phyloP scores from a whole-genome alignment of 139 green algal genomes.

The Volvox reticuliferus region DNA sequence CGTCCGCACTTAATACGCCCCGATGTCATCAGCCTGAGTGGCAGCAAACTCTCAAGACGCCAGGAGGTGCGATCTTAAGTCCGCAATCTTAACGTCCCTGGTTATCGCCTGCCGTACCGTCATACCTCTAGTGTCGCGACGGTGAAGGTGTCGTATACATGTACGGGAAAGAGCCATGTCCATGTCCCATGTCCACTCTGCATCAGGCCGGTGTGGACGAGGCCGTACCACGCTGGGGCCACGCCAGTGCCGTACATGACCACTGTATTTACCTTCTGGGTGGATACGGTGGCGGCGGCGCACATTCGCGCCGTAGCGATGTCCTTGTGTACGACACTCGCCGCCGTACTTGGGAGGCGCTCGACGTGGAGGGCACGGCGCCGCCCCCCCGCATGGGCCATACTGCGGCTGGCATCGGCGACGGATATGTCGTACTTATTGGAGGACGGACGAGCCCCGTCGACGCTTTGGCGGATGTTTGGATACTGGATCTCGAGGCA shows the following conservation, averaged over 20 bases:
- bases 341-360: slow-evolving; percentile 11
- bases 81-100: too few relatives aligned
- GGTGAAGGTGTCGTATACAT: too few relatives aligned
- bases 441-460: slow-evolving; percentile 62
- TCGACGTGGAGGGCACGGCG: neutral
- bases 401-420: slow-evolving; percentile 21
- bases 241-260: slow-evolving; percentile 25
- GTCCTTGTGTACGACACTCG: slow-evolving; percentile 50
- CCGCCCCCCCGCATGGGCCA: slow-evolving; percentile 52
- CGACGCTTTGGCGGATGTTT: slow-evolving; percentile 62
- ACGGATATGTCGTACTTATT: slow-evolving; percentile 53
- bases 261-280: slow-evolving; percentile 58
- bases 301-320: slow-evolving; percentile 60
- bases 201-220: neutral
- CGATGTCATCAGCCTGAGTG: too few relatives aligned
- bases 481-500: slow-evolving; percentile 51
- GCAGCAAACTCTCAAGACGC: too few relatives aligned
- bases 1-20: too few relatives aligned
- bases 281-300: slow-evolving; percentile 65
- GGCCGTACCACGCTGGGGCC: slow-evolving; percentile 57
- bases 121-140: too few relatives aligned
- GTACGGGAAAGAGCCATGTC: too few relatives aligned
- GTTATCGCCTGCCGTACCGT: too few relatives aligned
- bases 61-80: too few relatives aligned
- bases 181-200: neutral